phyloP scores from a whole-genome alignment of 441 rosid genomes.

The Monsonia emarginata region DNA sequence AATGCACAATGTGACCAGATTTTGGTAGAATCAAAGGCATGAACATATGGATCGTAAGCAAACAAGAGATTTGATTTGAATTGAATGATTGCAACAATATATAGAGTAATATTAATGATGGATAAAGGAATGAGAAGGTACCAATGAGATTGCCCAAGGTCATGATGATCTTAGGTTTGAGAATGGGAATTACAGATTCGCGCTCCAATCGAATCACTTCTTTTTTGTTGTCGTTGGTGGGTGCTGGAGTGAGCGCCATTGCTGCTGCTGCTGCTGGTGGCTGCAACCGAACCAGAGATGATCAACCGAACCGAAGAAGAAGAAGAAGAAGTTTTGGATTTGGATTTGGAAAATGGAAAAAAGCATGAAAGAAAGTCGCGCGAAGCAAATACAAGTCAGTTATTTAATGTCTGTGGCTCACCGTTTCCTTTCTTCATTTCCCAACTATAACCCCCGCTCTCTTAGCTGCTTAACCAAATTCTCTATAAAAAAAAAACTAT shows the following conservation, averaged over 20 bases:
- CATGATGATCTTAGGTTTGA: constrained; percentile 56
- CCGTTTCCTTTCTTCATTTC: no score
- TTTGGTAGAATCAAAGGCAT: background rate
- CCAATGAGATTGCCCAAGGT: constrained; percentile 50
- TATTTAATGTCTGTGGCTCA: no score
- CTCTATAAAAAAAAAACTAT: no score
- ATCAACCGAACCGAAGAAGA: background rate
- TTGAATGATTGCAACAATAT: no score
- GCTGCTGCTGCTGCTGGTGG: background rate
- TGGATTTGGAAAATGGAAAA: no score
- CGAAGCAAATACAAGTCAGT: no score
- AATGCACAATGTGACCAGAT: background rate
- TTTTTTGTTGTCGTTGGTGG: constrained; percentile 23
- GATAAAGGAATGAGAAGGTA: constrained; percentile 19
- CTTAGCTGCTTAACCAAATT: no score
- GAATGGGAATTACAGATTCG: constrained; percentile 69
- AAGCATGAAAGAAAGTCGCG: no score
- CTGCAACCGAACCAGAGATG: background rate
- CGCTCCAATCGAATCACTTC: constrained; percentile 56
- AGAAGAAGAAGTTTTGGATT: background rate
- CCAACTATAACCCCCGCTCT: no score
- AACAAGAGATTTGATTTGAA: no score
- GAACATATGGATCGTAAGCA: no score
- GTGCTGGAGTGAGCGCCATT: background rate
- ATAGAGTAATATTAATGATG: background rate